Conservation (phyloP, 2,329 filamentous ascomycete species). For the Teratosphaeriaceae sp. region DNA sequence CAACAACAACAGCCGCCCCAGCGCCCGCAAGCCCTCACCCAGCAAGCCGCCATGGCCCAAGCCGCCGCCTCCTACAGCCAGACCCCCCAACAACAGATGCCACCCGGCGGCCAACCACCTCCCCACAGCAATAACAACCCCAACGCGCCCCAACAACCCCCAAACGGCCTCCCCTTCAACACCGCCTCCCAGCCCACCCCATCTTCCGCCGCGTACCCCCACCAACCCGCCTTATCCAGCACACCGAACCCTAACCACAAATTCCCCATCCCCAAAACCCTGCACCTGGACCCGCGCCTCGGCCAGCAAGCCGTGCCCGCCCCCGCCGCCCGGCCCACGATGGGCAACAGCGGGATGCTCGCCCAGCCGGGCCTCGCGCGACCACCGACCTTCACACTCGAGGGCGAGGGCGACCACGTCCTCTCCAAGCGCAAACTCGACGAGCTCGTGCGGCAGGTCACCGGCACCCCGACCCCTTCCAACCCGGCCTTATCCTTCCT, state of each 20-base stretch:
- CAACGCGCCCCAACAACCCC: conserved; percentile 11
- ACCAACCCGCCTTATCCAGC: conserved; percentile 14
- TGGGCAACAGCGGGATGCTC: conserved; percentile 79
- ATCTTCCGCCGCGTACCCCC: conserved; percentile 17
- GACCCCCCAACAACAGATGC: conserved; percentile 5
- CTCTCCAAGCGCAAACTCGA: conserved; percentile 98
- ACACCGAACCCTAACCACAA: conserved; percentile 48
- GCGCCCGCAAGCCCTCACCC: conserved; percentile 32
- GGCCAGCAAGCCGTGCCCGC: conserved; percentile 65
- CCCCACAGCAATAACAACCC: conserved; percentile 4
- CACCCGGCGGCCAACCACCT: too few species aligned
- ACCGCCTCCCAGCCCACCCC: conserved; percentile 15
- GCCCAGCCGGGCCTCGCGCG: conserved; percentile 79
- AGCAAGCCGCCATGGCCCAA: conserved; percentile 38
- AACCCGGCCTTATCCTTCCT: conserved; percentile 66
- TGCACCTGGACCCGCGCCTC: conserved; percentile 65
- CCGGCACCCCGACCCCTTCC: conserved; percentile 62
- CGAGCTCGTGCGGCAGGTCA: conserved; percentile 89
- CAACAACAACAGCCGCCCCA: conserved; percentile 17
- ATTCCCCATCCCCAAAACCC: conserved; percentile 75
- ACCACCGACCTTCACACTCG: conserved; percentile 75
- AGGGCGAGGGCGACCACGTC: conserved; percentile 85
- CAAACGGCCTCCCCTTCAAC: conserved; percentile 20
- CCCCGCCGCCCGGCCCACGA: conserved; percentile 69
- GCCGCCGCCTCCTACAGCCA: conserved; percentile 33